Evolutionary conservation across 345 rosid species (phyloP).

Genomic region (Gossypium anomalum): DNA sequence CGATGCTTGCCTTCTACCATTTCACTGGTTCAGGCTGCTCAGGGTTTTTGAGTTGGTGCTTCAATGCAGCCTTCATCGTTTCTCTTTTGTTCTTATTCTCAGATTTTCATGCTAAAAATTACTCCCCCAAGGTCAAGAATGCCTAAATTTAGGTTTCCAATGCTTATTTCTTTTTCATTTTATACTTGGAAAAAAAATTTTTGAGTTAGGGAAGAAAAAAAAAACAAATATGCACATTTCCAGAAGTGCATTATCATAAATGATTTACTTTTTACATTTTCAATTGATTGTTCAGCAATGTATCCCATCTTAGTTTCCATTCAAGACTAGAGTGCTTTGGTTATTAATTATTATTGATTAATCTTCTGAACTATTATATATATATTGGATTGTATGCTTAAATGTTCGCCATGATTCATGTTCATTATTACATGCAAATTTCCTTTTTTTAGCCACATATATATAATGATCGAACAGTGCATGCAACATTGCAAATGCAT

Average conservation of each 20-base stretch:
- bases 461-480: too few relatives aligned
- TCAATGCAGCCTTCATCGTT: conserved; percentile 43
- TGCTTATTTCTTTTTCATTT: background rate
- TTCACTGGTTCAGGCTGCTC: conserved; percentile 51
- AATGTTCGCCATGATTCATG: background rate
- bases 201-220: background rate
- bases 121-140: conserved; percentile 21
- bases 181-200: background rate
- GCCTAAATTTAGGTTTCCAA: background rate
- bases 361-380: background rate
- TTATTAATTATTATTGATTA: background rate
- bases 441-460: too few relatives aligned
- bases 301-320: background rate
- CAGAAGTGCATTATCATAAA: background rate
- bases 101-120: conserved; percentile 47
- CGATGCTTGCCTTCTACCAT: conserved; percentile 40
- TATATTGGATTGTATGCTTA: background rate
- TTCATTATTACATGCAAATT: background rate
- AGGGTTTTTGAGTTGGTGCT: conserved; percentile 57
- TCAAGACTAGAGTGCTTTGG: background rate
- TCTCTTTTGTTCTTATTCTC: conserved; percentile 47
- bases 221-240: background rate
- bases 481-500: too few relatives aligned
- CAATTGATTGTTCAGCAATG: background rate
- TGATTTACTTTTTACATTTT: background rate